Conservation (phyloP, 2,329 filamentous ascomycete species). For the Aaosphaeria arxii region DNA sequence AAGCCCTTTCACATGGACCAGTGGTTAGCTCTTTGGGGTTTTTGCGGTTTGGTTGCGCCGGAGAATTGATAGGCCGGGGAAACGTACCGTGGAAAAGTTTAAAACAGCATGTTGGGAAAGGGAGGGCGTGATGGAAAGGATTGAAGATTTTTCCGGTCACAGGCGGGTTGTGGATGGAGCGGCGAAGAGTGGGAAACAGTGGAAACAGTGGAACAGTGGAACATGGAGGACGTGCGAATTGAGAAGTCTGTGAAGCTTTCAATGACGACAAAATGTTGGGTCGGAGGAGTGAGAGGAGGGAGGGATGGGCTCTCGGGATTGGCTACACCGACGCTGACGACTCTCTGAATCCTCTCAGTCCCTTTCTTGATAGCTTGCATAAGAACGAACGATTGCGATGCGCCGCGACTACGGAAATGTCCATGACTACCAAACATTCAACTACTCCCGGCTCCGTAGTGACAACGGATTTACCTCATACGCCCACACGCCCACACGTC, state of each 20-base stretch:
- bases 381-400: too few species aligned
- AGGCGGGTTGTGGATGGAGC: constrained; percentile 2
- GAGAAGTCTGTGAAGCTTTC: background rate
- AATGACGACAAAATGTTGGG: constrained; percentile 6
- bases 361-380: too few species aligned
- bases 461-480: too few species aligned
- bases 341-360: too few species aligned
- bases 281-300: background rate
- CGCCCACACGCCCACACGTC: too few species aligned
- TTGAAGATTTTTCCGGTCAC: constrained; percentile 9
- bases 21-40: too few species aligned
- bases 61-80: constrained; percentile 2
- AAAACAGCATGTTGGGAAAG: too few species aligned
- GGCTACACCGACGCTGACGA: background rate
- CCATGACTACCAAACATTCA: too few species aligned
- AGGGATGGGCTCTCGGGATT: background rate
- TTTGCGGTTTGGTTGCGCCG: constrained; percentile 2
- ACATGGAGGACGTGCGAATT: background rate
- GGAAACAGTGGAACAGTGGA: background rate
- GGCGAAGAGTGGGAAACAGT: constrained; percentile 1
- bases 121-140: background rate
- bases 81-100: constrained; percentile 4
- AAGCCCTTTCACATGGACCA: too few species aligned
- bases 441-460: too few species aligned
- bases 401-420: too few species aligned